Base-by-base conservation (phyloP, 1,139 yeast species). In the Lodderomyces theae region DNA sequence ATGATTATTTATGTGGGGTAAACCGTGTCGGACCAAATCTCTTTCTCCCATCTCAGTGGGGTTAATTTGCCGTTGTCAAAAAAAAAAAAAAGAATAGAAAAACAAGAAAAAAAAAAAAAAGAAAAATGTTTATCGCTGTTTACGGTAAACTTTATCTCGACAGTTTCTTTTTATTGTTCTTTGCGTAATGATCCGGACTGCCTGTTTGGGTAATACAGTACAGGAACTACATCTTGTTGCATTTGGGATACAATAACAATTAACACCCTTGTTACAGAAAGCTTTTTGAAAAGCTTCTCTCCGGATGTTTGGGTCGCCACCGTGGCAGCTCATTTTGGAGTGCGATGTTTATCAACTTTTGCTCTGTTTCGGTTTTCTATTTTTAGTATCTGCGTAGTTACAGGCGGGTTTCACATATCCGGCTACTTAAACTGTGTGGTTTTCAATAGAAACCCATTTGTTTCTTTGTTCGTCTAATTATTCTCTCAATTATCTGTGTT, bases 171-270 rank as follows among this genome's bases (percentile, higher is more conserved):
- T 26, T 13, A n/a, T n/a, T n/a, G n/a, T 15, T 13, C 31, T 28
- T 28, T 28, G 31, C 18, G 31, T 28, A 28, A 28, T 28, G 31
- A 28, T 28, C 12, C 18, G 4, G 31, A 28, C 12, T 28, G 31
- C 31, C 31, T 28, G 15, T 28, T 15, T 15, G 10, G 18, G 31
- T 6, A 28, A 28, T 28, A 8, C 31, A 13, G 7, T n/a, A 15
- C 6, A 28, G n/a, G 18, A 15, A 4, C n/a, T 15, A 13, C 5
- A 6, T 15, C 31, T 11, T 15, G 31, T 28, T 28, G 31, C 31
- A 4, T n/a, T 15, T 7, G 10, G 18, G 18, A 9, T 15, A 28
- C 31, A 28, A 28, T 28, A 28, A 28, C 4, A 15, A 3, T 5
- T 28, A 15, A 12, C n/a, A n/a, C n/a, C n/a, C n/a, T n/a, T n/a